Conservation (phyloP, 1,284 basidiomycete genomes). For the Leccinum discolor region DNA sequence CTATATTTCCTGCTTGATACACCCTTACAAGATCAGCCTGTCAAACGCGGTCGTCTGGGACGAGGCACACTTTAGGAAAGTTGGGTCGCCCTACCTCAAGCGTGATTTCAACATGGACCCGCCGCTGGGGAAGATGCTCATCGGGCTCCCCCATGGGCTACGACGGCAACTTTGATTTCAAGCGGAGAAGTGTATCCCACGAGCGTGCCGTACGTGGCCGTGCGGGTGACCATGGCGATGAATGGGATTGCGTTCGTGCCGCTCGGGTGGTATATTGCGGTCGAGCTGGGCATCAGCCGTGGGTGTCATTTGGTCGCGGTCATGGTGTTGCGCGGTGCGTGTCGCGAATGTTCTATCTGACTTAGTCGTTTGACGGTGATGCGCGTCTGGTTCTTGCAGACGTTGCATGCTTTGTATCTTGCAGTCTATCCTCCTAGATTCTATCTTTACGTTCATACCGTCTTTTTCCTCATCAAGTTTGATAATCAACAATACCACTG, state of each 20-base stretch:
- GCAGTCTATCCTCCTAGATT: conserved; percentile 95
- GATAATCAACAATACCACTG: conserved; percentile 94
- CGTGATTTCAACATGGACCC: conserved; percentile 97
- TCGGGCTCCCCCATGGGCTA: conserved; percentile 94
- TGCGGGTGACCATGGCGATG: conserved; percentile 92
- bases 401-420: conserved; percentile 95
- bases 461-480: conserved; percentile 95
- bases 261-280: conserved; percentile 95
- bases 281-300: conserved; percentile 94
- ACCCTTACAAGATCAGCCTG: conserved; percentile 93
- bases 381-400: conserved; percentile 47
- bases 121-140: conserved; percentile 98
- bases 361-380: background rate
- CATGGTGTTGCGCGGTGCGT: conserved; percentile 87
- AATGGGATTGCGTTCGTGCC: conserved; percentile 98
- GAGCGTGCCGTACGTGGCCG: conserved; percentile 88
- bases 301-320: conserved; percentile 91
- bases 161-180: conserved; percentile 92
- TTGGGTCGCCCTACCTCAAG: conserved; percentile 95
- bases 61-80: conserved; percentile 98
- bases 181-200: conserved; percentile 87
- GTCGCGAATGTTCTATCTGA: conserved; percentile 27
- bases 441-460: conserved; percentile 97
- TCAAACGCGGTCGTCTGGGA: conserved; percentile 94
- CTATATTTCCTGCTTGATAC: conserved; percentile 88